A percentile compares a stretch with the other conserved stretches of the same genome.
Conservation (phyloP, 1,284 basidiomycete genomes). For the Apiotrichum akiyoshidainum region DNA sequence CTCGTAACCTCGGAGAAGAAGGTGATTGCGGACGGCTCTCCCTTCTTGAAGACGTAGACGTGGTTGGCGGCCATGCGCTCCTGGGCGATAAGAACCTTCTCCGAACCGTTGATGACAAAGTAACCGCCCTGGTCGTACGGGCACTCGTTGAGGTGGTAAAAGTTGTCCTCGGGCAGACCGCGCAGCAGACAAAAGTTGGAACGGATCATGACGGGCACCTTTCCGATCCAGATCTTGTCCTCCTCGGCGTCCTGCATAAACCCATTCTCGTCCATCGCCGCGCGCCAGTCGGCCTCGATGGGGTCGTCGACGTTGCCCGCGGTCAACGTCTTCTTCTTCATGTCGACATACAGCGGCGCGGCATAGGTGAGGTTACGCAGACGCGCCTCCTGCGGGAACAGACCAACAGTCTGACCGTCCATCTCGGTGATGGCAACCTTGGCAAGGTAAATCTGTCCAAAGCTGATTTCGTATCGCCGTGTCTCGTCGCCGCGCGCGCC, state of each 20-base stretch:
- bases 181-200: conserved; percentile 92
- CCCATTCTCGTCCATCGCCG: conserved; percentile 59
- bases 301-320: conserved; percentile 69
- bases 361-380: conserved; percentile 76
- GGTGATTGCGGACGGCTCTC: conserved; percentile 91
- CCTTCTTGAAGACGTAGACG: conserved; percentile 98
- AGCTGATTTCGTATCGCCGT: conserved; percentile 93
- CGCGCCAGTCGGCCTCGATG: conserved; percentile 75
- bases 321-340: conserved; percentile 78
- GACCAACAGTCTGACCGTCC: conserved; percentile 86
- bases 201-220: conserved; percentile 98
- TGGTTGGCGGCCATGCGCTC: conserved; percentile 99
- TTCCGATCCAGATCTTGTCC: conserved; percentile 92
- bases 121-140: conserved; percentile 97
- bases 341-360: conserved; percentile 93
- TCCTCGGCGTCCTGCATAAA: conserved; percentile 63
- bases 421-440: conserved; percentile 91
- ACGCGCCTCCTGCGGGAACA: conserved; percentile 97
- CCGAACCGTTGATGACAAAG: conserved; percentile 99
- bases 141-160: conserved; percentile 92
- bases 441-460: conserved; percentile 96
- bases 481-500: conserved; percentile 72
- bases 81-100: conserved; percentile 98
- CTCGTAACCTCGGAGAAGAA: conserved; percentile 97
- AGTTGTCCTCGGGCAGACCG: conserved; percentile 70